Evolutionary conservation across 495 filamentous ascomycete species (phyloP), one percentile per base, ranked within the genome.

Genomic region (Glutinoglossum americanum): DNA sequence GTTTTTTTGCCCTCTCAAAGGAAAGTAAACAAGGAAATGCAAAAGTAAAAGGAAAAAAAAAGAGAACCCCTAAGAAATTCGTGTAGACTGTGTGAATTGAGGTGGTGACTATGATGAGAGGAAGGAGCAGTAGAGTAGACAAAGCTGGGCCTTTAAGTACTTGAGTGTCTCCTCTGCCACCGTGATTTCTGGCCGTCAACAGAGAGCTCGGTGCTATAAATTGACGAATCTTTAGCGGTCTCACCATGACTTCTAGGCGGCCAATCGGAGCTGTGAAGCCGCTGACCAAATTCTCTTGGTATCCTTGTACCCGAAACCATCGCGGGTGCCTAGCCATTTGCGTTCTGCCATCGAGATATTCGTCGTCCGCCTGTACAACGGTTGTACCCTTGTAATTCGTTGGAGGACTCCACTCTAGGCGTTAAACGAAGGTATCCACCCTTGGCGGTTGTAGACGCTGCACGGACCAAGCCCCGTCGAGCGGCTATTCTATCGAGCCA

Each of bases 11-110:
- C 41, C 41, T 45, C 9, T n/a, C 3, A 45, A 45, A 45, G 41
- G 41, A 45, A 45, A 19, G 41, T 21, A 45, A 45, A 13, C 47
- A 64, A 65, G 56, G 63, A 65, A 65, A 66, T 57, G 32, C 21
- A 45, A 55, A 26, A 51, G 30, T 1, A 53, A 61, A 60, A 62
- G 32, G 25, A 57, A 23, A 49, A 59, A 35, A 64, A 51, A 62
- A 37, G 44, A 60, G 58, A 55, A 45, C 41, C 45, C 39, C 7
- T 19, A 62, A 54, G 63, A 56, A 59, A 58, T 37, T 56, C 37
- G 55, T 45, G 47, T n/a, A 57, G 33, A 57, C 26, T 57, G 33
- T 47, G n/a, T 47, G 37, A 17, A 48, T 57, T 27, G 45, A 28
- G 55, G 21, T 47, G 37, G 1, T 28, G 49, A 13, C 30, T 23